Evolutionary conservation across 495 filamentous ascomycete species (phyloP).

Genomic region (Xylaria intraflava): DNA sequence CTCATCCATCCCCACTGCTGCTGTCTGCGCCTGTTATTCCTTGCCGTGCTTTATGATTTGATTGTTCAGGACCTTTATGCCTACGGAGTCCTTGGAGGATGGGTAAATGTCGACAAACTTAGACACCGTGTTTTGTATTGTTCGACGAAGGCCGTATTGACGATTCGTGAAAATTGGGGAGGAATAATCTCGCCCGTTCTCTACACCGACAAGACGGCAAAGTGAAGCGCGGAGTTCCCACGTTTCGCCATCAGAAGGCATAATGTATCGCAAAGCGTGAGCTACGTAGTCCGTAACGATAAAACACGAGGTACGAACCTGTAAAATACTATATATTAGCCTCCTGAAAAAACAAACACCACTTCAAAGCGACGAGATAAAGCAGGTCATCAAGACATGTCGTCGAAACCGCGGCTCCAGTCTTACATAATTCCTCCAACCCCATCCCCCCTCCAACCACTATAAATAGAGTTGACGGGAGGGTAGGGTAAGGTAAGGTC

Average conservation of each 20-base stretch:
- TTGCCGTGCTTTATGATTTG: background rate
- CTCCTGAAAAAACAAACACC: background rate
- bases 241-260: no score
- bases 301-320: background rate
- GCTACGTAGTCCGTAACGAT: no score
- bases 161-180: no score
- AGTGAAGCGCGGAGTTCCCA: no score
- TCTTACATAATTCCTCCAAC: background rate
- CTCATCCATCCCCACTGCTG: background rate
- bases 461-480: slow-evolving; percentile 7
- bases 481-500: background rate
- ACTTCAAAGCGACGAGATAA: background rate
- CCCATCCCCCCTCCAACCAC: background rate
- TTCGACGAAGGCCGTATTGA: no score
- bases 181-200: no score
- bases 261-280: no score
- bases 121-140: background rate
- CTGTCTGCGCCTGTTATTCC: background rate
- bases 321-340: background rate
- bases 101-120: no score
- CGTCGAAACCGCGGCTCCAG: slow-evolving; percentile 6
- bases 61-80: no score
- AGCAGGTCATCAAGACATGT: background rate
- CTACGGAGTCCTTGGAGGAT: background rate
- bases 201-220: no score